Percentiles rank a stretch among this genome's conserved stretches.
phyloP scores from a whole-genome alignment of 805 yeast species.

The Yarrowia divulgata region DNA sequence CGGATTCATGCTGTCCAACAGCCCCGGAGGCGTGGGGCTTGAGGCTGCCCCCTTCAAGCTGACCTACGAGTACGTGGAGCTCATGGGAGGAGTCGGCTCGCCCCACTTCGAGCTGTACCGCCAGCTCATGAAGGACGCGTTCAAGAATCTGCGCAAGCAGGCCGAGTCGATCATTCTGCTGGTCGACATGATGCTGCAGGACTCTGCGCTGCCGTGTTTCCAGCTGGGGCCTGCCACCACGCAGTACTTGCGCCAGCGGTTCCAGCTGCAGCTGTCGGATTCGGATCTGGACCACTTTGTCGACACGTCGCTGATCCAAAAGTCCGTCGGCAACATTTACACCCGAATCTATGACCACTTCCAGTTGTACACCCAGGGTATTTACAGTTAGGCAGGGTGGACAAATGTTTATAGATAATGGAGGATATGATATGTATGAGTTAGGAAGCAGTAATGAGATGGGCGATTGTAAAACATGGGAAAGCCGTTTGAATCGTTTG shows the following conservation, averaged over 20 bases:
- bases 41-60: constrained; percentile 98
- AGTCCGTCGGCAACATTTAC: constrained; percentile 85
- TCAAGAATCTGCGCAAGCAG: constrained; percentile 72
- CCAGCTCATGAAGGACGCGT: constrained; percentile 71
- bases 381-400: constrained; percentile 47
- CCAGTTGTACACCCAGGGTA: constrained; percentile 94
- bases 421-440: too few relatives aligned
- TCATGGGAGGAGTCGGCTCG: constrained; percentile 80
- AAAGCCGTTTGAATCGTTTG: too few relatives aligned
- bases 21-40: constrained; percentile 92
- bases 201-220: constrained; percentile 90
- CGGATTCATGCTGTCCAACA: constrained; percentile 89
- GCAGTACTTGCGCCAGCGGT: constrained; percentile 76
- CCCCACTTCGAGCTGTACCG: constrained; percentile 67
- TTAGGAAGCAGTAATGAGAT: too few relatives aligned
- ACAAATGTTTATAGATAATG: not conserved
- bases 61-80: constrained; percentile 85
- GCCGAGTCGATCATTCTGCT: constrained; percentile 77
- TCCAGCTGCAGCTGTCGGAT: constrained; percentile 74
- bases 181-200: constrained; percentile 94
- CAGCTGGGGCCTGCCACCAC: constrained; percentile 86
- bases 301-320: constrained; percentile 75
- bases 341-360: constrained; percentile 94
- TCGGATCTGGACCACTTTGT: constrained; percentile 78
- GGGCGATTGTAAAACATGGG: too few relatives aligned